phyloP scores from a whole-genome alignment of 106 monocot species.

The Phalaenopsis aphrodite region DNA sequence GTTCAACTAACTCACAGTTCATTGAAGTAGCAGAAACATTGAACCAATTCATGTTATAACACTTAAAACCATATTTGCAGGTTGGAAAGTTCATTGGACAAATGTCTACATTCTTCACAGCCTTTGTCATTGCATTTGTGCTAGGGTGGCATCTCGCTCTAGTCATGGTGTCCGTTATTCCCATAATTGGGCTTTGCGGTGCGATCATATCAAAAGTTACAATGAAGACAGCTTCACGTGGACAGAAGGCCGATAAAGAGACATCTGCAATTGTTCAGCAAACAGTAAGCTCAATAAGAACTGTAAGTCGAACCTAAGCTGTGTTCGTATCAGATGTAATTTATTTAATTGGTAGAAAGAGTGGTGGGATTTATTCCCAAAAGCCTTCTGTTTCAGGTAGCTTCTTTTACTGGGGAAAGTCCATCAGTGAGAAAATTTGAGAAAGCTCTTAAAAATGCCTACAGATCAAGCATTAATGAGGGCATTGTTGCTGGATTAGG shows the following conservation, averaged over 20 bases:
- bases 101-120: conserved; percentile 36
- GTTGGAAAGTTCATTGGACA: conserved; percentile 41
- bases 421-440: conserved; percentile 45
- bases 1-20: conserved; percentile 6
- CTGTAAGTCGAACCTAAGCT: conserved; percentile 15
- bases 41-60: not conserved
- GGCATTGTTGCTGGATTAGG: conserved; percentile 58
- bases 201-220: conserved; percentile 16
- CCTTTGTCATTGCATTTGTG: conserved; percentile 33
- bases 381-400: conserved; percentile 33
- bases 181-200: conserved; percentile 25
- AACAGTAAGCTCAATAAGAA: conserved; percentile 47
- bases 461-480: conserved; percentile 32
- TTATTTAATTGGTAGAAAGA: not conserved
- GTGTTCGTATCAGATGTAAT: not conserved
- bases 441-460: conserved; percentile 42
- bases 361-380: not conserved
- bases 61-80: conserved; percentile 9
- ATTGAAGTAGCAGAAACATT: too few species aligned
- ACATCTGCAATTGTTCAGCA: conserved; percentile 33
- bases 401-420: conserved; percentile 73
- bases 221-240: conserved; percentile 21
- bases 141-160: conserved; percentile 45
- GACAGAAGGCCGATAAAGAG: conserved; percentile 35
- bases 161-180: conserved; percentile 33